Evolutionary conservation across 768 basidiomycete genomes (phyloP), one percentile per base, ranked within the genome.

Genomic region (Leucosporidium yakuticum): DNA sequence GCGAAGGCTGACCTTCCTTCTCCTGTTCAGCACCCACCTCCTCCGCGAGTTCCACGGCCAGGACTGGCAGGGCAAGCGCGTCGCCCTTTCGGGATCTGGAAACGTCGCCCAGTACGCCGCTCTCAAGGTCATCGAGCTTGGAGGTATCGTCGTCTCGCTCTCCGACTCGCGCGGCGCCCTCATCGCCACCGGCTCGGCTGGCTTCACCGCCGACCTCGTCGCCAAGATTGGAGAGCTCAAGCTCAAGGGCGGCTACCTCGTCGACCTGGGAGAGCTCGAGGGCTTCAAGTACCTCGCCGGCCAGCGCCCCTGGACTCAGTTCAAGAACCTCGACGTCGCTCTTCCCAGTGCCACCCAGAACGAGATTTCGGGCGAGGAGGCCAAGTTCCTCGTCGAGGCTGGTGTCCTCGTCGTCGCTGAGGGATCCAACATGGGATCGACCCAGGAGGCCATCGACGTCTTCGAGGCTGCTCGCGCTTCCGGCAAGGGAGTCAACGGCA

Each of bases 51-150:
- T 84, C 27, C 84, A 83, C 78, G 83, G 86, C 23, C 84, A 87
- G 77, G 82, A 81, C 74, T 82, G 79, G 78, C 78, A 79, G 74
- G 80, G 80, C 74, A 81, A 81, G 77, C 76, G 76, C 62, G 80
- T 81, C 64, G 75, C 81, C 65, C 77, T 82, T 74, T 80, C 80
- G 15, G 81, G 88, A 64, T 83, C 87, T 29, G 88, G 87, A 31
- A 89, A 89, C 79, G 88, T 89, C 74, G 85, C 87, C 48, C 87
- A 85, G 74, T 88, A 81, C 81, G 87, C 87, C 62, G 88, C 88
- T 0, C 82, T 87, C 78, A 88, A 88, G 78, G 85, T 87, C 71
- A 83, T 89, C 78, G 86, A 87, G 78, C 85, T 88, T 76, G 88
- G 87, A 61, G 87, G 83, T 58, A 84, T 81, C 69, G 87, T 88